These are phyloP conservation scores for Exophiala spinifera DNA, from an alignment of 2,329 filamentous ascomycete species.

Conservation along the genomic window DNA sequence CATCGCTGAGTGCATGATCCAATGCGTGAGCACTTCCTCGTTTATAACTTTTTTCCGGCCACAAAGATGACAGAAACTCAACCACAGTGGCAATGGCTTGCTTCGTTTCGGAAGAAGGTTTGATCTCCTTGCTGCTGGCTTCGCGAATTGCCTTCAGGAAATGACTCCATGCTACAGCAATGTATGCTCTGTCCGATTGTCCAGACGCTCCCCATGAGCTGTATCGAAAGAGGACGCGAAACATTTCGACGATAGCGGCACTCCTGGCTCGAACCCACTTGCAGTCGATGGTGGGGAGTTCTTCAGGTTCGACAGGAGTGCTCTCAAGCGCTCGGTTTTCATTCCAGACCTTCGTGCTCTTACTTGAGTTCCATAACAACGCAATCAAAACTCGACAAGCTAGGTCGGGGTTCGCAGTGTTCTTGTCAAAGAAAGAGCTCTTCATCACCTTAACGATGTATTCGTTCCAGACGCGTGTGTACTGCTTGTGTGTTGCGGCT, in stretches of 20 bases:
- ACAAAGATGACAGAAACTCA: conserved; percentile 66
- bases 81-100: conserved; percentile 72
- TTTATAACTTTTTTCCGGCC: conserved; percentile 54
- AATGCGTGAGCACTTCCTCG: conserved; percentile 27
- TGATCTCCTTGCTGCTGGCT: conserved; percentile 77
- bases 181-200: conserved; percentile 40
- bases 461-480: conserved; percentile 75
- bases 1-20: conserved; percentile 46
- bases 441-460: conserved; percentile 65
- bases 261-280: conserved; percentile 82
- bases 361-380: conserved; percentile 53
- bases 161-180: conserved; percentile 60
- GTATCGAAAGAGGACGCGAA: conserved; percentile 53
- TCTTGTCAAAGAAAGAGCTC: conserved; percentile 51
- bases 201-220: conserved; percentile 44
- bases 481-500: conserved; percentile 59
- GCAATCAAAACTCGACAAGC: conserved; percentile 70
- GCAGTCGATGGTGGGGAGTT: conserved; percentile 77
- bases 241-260: conserved; percentile 59
- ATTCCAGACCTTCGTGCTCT: conserved; percentile 62
- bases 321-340: conserved; percentile 66
- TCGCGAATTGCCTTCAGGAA: conserved; percentile 61
- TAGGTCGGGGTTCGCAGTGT: conserved; percentile 52
- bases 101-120: conserved; percentile 78
- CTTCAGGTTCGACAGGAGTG: conserved; percentile 60